phyloP scores from a whole-genome alignment of 768 basidiomycete genomes.

The Mycena haematopus region DNA sequence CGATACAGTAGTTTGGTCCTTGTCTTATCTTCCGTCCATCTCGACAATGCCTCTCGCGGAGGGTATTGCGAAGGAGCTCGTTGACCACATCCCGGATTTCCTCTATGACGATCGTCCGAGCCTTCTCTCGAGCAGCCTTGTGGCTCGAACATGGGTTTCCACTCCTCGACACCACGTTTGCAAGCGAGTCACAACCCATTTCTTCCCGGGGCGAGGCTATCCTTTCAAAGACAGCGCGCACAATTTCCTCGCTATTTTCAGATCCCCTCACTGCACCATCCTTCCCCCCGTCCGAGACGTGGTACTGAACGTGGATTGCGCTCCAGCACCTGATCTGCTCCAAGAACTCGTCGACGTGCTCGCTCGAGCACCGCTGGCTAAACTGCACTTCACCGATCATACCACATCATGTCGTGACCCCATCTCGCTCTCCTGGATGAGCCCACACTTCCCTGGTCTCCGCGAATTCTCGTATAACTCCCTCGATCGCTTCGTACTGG shows the following conservation, averaged over 20 bases:
- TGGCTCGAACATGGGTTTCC: slow-evolving; percentile 32
- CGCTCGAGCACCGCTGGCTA: slow-evolving; percentile 8
- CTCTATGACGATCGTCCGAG: slow-evolving; percentile 29
- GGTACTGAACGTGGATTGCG: slow-evolving; percentile 15
- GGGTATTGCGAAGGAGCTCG: slow-evolving; percentile 35
- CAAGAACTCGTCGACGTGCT: slow-evolving; percentile 6
- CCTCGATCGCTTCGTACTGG: slow-evolving; percentile 5
- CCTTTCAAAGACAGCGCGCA: slow-evolving; percentile 8
- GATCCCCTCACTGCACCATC: slow-evolving; percentile 17
- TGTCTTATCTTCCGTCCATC: too few relatives aligned
- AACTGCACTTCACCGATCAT: slow-evolving; percentile 15
- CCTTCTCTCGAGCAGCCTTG: slow-evolving; percentile 25
- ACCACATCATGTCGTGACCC: neutral
- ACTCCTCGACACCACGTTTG: slow-evolving; percentile 34
- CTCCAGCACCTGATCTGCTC: neutral
- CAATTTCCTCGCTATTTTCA: slow-evolving; percentile 11
- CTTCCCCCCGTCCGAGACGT: slow-evolving; percentile 12
- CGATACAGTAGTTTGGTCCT: too few relatives aligned
- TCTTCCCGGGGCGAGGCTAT: neutral
- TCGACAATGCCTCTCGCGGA: neutral
- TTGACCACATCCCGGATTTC: slow-evolving; percentile 34
- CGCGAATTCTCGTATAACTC: slow-evolving; percentile 23
- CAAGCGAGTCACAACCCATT: slow-evolving; percentile 25
- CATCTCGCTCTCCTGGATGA: slow-evolving; percentile 20
- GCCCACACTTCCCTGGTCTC: slow-evolving; percentile 18